Percentiles rank a stretch among this genome's conserved stretches.
Conservation (phyloP, 495 filamentous ascomycete genomes). For the Aspergillus nanangensis region DNA sequence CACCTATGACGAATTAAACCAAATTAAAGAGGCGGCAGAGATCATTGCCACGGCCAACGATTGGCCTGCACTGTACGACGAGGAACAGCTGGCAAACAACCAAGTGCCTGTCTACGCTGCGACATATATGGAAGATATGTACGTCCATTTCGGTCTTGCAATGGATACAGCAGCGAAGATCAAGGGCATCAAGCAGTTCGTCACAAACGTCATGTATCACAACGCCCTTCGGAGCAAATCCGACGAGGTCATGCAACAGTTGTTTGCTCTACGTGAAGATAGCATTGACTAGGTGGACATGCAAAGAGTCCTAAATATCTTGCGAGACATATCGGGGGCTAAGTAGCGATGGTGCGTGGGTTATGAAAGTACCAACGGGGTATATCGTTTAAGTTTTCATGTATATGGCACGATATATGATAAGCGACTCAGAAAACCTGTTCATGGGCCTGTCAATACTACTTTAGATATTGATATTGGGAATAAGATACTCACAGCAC, state of each 20-base stretch:
- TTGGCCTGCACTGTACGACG: conserved; percentile 78
- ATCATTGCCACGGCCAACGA: conserved; percentile 59
- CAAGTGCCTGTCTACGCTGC: conserved; percentile 86
- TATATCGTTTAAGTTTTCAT: too few species aligned
- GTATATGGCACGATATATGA: neutral
- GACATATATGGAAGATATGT: conserved; percentile 90
- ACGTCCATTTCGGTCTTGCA: conserved; percentile 74
- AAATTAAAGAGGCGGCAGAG: conserved; percentile 61
- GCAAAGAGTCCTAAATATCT: neutral
- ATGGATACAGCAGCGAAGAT: conserved; percentile 71
- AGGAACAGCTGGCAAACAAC: conserved; percentile 66
- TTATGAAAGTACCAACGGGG: too few species aligned
- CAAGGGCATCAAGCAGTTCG: conserved; percentile 69
- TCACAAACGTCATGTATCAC: conserved; percentile 86
- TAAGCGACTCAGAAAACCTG: conserved; percentile 23
- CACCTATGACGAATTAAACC: conserved; percentile 64
- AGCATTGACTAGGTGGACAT: conserved; percentile 54
- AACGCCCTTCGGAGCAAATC: conserved; percentile 68
- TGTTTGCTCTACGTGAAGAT: conserved; percentile 71
- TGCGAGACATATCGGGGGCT: too few species aligned
- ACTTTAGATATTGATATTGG: neutral
- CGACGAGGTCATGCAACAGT: conserved; percentile 66
- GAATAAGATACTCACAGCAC: conserved; percentile 55
- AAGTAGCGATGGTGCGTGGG: too few species aligned
- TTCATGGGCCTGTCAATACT: too few species aligned